A percentile compares a stretch with the other conserved stretches of the same genome.
Evolutionary conservation across 441 rosid species (phyloP).

Genomic region (Arabidopsis lyrata): DNA sequence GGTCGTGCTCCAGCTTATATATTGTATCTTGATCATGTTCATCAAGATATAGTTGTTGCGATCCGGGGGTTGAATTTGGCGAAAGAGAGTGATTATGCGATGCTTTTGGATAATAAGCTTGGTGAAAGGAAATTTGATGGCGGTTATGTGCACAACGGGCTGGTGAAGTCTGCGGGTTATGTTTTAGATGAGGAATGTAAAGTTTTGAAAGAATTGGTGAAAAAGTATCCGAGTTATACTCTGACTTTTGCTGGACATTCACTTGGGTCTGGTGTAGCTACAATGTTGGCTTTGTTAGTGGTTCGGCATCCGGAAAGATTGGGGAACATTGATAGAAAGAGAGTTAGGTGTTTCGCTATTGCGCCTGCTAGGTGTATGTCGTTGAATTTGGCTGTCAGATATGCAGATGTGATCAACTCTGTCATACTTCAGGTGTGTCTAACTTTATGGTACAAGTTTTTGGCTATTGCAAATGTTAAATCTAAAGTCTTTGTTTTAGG

Average conservation of each 20-base stretch:
- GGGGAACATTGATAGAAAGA: conserved; percentile 69
- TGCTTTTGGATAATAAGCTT: conserved; percentile 81
- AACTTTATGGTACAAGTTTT: not conserved
- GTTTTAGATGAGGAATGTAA: conserved; percentile 79
- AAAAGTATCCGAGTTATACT: conserved; percentile 69
- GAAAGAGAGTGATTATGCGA: conserved; percentile 80
- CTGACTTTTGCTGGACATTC: conserved; percentile 94
- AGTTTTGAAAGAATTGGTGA: conserved; percentile 65
- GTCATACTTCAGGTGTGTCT: conserved; percentile 81
- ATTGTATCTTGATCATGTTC: conserved; percentile 78
- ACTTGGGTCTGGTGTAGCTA: conserved; percentile 91
- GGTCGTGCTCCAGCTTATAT: conserved; percentile 85
- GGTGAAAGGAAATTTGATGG: conserved; percentile 82
- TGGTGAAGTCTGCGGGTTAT: conserved; percentile 81
- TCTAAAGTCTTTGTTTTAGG: conserved; percentile 52
- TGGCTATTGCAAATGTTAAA: not conserved
- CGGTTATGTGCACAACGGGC: conserved; percentile 92
- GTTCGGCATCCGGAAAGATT: conserved; percentile 62
- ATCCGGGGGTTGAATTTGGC: conserved; percentile 86
- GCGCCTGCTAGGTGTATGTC: conserved; percentile 99
- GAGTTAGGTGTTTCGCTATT: conserved; percentile 84
- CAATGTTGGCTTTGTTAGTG: conserved; percentile 75
- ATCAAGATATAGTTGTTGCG: conserved; percentile 73
- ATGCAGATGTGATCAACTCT: conserved; percentile 91
- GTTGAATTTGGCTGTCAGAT: conserved; percentile 87